Conservation (phyloP, 1,284 basidiomycete species). For the Sanghuangporus weigelae region DNA sequence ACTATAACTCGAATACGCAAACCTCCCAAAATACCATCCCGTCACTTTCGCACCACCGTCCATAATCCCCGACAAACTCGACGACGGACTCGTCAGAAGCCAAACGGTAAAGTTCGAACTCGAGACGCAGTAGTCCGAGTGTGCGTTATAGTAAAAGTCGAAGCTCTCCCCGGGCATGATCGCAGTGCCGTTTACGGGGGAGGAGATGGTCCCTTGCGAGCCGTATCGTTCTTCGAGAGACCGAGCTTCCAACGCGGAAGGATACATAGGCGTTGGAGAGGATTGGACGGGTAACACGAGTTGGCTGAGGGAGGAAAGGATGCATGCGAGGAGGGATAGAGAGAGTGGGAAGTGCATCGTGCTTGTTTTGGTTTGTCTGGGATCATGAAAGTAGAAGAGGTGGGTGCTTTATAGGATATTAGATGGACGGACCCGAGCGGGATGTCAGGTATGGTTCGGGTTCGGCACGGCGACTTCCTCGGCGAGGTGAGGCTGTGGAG, state of each 20-base stretch:
- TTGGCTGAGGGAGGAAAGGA: background rate
- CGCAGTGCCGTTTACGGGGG: slow-evolving; percentile 24
- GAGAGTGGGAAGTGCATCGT: background rate
- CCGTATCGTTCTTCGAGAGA: slow-evolving; percentile 2
- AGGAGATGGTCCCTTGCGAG: slow-evolving; percentile 25
- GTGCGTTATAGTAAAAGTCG: slow-evolving; percentile 35
- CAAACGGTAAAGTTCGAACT: slow-evolving; percentile 41
- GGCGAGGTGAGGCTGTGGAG: too few species aligned
- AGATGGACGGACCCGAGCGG: background rate
- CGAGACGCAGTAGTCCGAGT: slow-evolving; percentile 39
- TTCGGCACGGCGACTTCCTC: too few species aligned
- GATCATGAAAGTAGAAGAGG: background rate
- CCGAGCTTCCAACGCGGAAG: background rate
- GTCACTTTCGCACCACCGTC: slow-evolving; percentile 23
- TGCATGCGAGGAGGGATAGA: background rate
- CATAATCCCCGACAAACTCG: slow-evolving; percentile 26
- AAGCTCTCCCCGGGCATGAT: slow-evolving; percentile 24
- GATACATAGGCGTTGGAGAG: background rate
- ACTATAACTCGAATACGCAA: slow-evolving; percentile 4
- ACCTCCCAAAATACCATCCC: slow-evolving; percentile 22
- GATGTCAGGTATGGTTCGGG: too few species aligned
- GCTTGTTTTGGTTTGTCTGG: background rate
- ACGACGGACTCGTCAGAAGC: slow-evolving; percentile 31
- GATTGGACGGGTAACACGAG: background rate
- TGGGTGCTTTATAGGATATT: background rate